These are phyloP conservation scores for Oidiodendron maius DNA, from an alignment of 495 filamentous ascomycete species.

Conservation along the genomic window DNA sequence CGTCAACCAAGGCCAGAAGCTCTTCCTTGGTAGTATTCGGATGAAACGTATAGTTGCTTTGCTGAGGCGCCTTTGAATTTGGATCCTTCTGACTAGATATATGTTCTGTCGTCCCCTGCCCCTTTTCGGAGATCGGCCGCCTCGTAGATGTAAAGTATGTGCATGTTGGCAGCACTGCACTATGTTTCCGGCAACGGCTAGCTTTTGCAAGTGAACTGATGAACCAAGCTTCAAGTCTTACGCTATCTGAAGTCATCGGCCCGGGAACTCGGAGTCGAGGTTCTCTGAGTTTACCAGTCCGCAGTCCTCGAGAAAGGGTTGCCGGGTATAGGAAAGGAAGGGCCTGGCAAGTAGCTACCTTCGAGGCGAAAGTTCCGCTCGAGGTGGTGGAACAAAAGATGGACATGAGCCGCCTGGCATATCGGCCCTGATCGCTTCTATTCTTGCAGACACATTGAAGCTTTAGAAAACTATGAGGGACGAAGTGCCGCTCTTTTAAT, in stretches of 20 bases:
- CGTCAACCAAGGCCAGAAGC: slow-evolving; percentile 42
- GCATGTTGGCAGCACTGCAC: slow-evolving; percentile 15
- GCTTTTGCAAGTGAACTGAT: slow-evolving; percentile 60
- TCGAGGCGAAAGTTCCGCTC: slow-evolving; percentile 42
- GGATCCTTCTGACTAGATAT: slow-evolving; percentile 8
- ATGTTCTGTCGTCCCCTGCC: not conserved
- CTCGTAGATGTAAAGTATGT: slow-evolving; percentile 9
- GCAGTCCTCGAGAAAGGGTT: not conserved
- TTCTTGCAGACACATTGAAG: slow-evolving; percentile 13
- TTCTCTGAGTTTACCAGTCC: not conserved
- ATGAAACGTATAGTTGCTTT: not conserved
- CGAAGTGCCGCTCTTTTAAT: not conserved
- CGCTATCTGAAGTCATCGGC: slow-evolving; percentile 5
- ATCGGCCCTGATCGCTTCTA: slow-evolving; percentile 36
- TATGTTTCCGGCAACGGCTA: slow-evolving; percentile 53
- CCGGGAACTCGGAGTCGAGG: not conserved
- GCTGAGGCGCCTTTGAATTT: slow-evolving; percentile 3
- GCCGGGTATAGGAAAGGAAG: slow-evolving; percentile 34
- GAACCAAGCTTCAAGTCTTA: slow-evolving; percentile 46
- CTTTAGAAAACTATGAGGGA: not conserved
- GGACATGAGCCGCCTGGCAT: slow-evolving; percentile 65
- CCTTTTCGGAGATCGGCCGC: not conserved
- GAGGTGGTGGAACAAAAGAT: slow-evolving; percentile 47
- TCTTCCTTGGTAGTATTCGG: slow-evolving; percentile 25
- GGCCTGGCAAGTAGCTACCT: slow-evolving; percentile 38